Percentiles rank a stretch among this genome's conserved stretches.
Evolutionary conservation across 2,329 filamentous ascomycete species (phyloP).

Genomic region (Trichoderma sp.): DNA sequence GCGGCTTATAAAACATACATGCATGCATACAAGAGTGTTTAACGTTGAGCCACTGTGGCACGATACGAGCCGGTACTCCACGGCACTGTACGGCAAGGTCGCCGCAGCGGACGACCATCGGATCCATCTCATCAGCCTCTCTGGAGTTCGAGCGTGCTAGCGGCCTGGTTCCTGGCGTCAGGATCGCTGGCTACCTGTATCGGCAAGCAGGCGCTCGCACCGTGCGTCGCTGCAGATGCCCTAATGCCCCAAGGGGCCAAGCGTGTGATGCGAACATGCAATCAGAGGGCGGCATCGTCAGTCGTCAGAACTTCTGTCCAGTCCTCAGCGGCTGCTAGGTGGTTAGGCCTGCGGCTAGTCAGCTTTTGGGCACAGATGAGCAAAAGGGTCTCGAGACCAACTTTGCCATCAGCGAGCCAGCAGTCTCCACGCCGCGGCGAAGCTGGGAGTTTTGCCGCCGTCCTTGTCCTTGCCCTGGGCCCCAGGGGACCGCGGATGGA

Average conservation of each 20-base stretch:
- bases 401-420: slow-evolving; percentile 15
- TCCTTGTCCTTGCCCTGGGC: neutral
- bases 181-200: neutral
- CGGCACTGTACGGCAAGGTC: neutral
- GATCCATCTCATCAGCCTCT: neutral
- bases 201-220: slow-evolving; percentile 23
- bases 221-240: slow-evolving; percentile 21
- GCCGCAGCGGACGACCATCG: neutral
- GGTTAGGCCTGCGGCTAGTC: slow-evolving; percentile 17
- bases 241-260: neutral
- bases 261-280: slow-evolving; percentile 18
- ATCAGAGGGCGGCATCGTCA: slow-evolving; percentile 16
- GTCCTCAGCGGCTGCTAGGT: slow-evolving; percentile 23
- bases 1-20: slow-evolving; percentile 1
- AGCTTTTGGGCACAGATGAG: slow-evolving; percentile 20
- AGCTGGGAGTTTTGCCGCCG: slow-evolving; percentile 5
- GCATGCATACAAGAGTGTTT: slow-evolving; percentile 2
- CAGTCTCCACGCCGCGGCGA: slow-evolving; percentile 15
- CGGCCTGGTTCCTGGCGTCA: slow-evolving; percentile 15
- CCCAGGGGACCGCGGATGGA: neutral
- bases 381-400: slow-evolving; percentile 2
- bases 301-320: slow-evolving; percentile 22
- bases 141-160: neutral
- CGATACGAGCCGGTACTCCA: neutral
- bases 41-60: neutral